These are phyloP conservation scores for Austroboletus niveus DNA, from an alignment of 1,284 basidiomycete species.

Conservation along the genomic window DNA sequence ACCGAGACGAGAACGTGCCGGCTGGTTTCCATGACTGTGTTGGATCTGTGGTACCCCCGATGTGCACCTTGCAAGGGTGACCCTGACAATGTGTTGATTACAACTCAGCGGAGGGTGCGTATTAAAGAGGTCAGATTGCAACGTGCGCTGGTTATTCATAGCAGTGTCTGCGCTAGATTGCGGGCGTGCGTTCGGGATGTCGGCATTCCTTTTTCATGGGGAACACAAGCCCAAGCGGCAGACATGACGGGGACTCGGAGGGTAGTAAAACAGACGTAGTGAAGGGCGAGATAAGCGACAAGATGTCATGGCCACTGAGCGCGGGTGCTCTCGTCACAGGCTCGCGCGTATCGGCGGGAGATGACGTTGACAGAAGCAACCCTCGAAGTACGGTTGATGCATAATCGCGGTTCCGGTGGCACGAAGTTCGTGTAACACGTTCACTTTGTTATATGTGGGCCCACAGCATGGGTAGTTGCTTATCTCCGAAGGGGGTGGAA, in stretches of 20 bases:
- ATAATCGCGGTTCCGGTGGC: conserved; percentile 9
- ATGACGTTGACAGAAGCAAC: background rate
- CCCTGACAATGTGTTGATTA: conserved; percentile 5
- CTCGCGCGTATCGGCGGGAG: background rate
- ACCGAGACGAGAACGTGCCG: conserved; percentile 1
- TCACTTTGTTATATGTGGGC: conserved; percentile 11
- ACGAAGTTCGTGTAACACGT: conserved; percentile 4
- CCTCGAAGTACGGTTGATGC: background rate
- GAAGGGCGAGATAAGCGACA: background rate
- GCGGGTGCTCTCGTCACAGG: background rate
- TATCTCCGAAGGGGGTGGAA: conserved; percentile 27
- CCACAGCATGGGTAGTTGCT: conserved; percentile 4
- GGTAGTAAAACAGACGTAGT: background rate
- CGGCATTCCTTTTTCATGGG: background rate
- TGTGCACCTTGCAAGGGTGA: background rate
- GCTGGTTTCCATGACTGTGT: conserved; percentile 16
- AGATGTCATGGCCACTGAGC: background rate
- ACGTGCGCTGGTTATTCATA: too few relatives aligned
- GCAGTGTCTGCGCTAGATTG: background rate
- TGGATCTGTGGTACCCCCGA: background rate
- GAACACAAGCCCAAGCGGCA: too few relatives aligned
- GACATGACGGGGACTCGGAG: too few relatives aligned
- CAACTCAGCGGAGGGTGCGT: background rate
- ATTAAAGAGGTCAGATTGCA: conserved; percentile 9
- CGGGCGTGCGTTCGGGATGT: background rate